phyloP scores from a whole-genome alignment of 257 asterid species.

The Linderniella brevidens region DNA sequence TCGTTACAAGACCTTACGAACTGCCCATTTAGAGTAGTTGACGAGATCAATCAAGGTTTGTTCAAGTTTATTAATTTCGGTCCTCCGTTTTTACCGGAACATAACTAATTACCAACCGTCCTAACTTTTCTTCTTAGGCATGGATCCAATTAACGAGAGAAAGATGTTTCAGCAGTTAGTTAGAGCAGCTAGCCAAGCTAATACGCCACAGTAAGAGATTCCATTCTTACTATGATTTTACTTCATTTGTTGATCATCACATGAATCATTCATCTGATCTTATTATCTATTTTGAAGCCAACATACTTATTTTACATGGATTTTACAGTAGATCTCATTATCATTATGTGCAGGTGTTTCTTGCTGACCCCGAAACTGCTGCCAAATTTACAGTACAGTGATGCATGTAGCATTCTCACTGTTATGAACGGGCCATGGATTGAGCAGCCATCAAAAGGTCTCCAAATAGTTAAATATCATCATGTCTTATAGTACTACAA shows the following conservation, averaged over 20 bases:
- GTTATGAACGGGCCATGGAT: conserved; percentile 95
- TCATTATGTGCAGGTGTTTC: conserved; percentile 51
- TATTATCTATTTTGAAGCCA: not conserved
- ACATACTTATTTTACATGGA: not conserved
- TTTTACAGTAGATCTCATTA: not conserved
- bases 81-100: not conserved
- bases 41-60: conserved; percentile 97
- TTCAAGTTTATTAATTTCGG: conserved; percentile 4
- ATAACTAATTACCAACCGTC: too few species aligned
- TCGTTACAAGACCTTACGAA: conserved; percentile 90
- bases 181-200: conserved; percentile 80
- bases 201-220: conserved; percentile 74
- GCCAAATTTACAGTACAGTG: conserved; percentile 61
- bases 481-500: not conserved
- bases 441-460: conserved; percentile 85
- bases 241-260: not conserved
- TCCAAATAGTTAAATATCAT: not conserved
- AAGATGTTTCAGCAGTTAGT: conserved; percentile 97
- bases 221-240: conserved; percentile 5
- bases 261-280: too few species aligned
- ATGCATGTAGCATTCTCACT: conserved; percentile 61
- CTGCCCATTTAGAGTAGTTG: conserved; percentile 97
- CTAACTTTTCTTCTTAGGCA: conserved; percentile 29
- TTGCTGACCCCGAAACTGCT: conserved; percentile 86
- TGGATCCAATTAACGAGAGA: conserved; percentile 97